phyloP scores from a whole-genome alignment of 495 filamentous ascomycete genomes.

The Podospora anserina region DNA sequence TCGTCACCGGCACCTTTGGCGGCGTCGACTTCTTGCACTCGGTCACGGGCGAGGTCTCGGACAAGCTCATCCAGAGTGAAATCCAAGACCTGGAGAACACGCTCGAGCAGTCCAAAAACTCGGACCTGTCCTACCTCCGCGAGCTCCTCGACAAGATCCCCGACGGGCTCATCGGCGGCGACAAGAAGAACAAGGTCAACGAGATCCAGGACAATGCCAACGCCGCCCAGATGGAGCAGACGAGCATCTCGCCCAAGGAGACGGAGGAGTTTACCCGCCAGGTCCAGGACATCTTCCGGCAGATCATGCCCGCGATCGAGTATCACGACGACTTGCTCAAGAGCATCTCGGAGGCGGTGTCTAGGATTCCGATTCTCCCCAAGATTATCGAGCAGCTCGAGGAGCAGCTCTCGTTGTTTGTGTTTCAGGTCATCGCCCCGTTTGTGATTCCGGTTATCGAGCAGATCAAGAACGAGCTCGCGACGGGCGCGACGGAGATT shows the following conservation, averaged over 20 bases:
- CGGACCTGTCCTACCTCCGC: conserved; percentile 63
- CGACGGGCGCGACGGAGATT: conserved; percentile 78
- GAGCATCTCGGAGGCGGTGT: conserved; percentile 68
- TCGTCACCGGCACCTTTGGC: conserved; percentile 88
- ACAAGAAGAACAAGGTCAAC: conserved; percentile 63
- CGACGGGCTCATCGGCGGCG: conserved; percentile 66
- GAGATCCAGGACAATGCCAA: conserved; percentile 66
- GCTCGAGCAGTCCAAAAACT: conserved; percentile 56
- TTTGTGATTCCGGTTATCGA: conserved; percentile 80
- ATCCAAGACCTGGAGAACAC: conserved; percentile 76
- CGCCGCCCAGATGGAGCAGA: conserved; percentile 62
- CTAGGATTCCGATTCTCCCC: conserved; percentile 75
- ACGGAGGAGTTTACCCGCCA: conserved; percentile 73
- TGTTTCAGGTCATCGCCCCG: conserved; percentile 80
- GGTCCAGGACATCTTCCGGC: conserved; percentile 60
- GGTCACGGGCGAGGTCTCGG: conserved; percentile 81
- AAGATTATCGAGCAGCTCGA: conserved; percentile 76
- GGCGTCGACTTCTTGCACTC: conserved; percentile 84
- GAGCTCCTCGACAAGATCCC: conserved; percentile 76
- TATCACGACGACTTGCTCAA: conserved; percentile 86
- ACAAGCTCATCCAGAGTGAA: conserved; percentile 85
- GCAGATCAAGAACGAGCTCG: conserved; percentile 79
- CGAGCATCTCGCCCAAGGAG: conserved; percentile 63
- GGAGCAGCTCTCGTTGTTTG: conserved; percentile 76
- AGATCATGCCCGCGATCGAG: conserved; percentile 81